Evolutionary conservation across 164 flowering plant species (phyloP), one percentile per base, ranked within the genome.

Genomic region (Tetracentron sinense): DNA sequence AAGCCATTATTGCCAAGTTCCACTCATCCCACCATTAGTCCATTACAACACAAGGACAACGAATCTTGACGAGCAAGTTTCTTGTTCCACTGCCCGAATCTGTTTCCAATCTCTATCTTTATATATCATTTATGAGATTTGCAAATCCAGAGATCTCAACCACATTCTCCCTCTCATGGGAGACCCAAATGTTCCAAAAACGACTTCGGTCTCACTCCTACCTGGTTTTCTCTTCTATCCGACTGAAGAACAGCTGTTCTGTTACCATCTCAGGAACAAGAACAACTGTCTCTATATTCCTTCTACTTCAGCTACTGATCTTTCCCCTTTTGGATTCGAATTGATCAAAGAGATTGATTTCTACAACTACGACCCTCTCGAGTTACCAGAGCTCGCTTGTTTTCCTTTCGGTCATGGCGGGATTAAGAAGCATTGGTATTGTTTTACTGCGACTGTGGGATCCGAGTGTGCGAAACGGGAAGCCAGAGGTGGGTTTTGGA

Each of bases 141-240:
- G 56, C 56, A 15, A 53, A 26, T 26, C 16, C 2, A 60, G 52
- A 15, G 48, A 20, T 28, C 11, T 16, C 56, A 27, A 7, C 7
- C 44, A 28, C 17, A 4, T 42, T 31, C 67, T 38, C 29, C 55
- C 56, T 61, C 59, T 48, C 44, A 77, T 77, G 83, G 77, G 50
- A 62, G 75, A 77, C 33, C 77, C 54, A 23, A 60, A 56, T 6
- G 16, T n/a, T 25, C 51, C 65, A 2, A 33, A 4, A 15, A 5
- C 61, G 49, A 2, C 56, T 42, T 25, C 62, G 38, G 15, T 31
- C 21, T 31, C 66, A 0, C 69, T 83, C 0, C 84, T 82, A 4
- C 87, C 84, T 0, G 92, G 89, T 55, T 79, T 74, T 60, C 73
- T 77, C 50, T 86, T 86, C 69, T 65, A 49, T 59, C 91, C 88